phyloP scores from a whole-genome alignment of 495 filamentous ascomycete genomes.

The Ascodesmis nigricans region DNA sequence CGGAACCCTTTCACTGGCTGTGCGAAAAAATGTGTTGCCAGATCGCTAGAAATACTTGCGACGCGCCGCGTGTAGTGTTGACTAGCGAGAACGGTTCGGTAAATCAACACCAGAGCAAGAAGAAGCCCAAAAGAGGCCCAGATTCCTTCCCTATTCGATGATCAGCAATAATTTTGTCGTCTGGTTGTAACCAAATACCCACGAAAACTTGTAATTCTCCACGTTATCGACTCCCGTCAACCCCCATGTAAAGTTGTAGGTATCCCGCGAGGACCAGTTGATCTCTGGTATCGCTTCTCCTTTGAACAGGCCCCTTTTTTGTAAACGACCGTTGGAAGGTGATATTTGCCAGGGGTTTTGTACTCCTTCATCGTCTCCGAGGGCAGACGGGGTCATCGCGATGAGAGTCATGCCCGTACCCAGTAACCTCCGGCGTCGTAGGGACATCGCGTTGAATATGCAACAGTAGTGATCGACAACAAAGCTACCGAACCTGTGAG shows the following conservation, averaged over 20 bases:
- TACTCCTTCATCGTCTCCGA: too few relatives aligned
- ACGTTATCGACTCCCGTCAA: constrained; percentile 21
- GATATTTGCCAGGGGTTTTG: too few relatives aligned
- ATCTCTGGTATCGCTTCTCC: constrained; percentile 12
- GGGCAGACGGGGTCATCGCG: too few relatives aligned
- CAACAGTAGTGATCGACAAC: too few relatives aligned
- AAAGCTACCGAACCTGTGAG: too few relatives aligned
- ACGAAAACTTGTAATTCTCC: constrained; percentile 21
- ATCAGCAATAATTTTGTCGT: constrained; percentile 1
- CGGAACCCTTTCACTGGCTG: background rate
- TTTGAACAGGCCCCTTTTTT: constrained; percentile 13
- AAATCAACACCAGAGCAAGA: constrained; percentile 14
- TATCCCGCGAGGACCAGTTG: constrained; percentile 17
- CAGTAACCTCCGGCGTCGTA: too few relatives aligned
- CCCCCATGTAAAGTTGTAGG: constrained; percentile 20
- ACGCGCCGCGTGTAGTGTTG: constrained; percentile 11
- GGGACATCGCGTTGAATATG: too few relatives aligned
- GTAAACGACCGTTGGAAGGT: too few relatives aligned
- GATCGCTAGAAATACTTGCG: constrained; percentile 9
- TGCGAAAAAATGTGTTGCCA: constrained; percentile 1
- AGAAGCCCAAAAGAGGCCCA: constrained; percentile 9
- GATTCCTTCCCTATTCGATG: background rate
- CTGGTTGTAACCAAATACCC: constrained; percentile 7
- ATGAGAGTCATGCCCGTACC: too few relatives aligned
- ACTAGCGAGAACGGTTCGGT: constrained; percentile 11